Conservation (phyloP, 768 basidiomycete species). For the Auricularia sp. region DNA sequence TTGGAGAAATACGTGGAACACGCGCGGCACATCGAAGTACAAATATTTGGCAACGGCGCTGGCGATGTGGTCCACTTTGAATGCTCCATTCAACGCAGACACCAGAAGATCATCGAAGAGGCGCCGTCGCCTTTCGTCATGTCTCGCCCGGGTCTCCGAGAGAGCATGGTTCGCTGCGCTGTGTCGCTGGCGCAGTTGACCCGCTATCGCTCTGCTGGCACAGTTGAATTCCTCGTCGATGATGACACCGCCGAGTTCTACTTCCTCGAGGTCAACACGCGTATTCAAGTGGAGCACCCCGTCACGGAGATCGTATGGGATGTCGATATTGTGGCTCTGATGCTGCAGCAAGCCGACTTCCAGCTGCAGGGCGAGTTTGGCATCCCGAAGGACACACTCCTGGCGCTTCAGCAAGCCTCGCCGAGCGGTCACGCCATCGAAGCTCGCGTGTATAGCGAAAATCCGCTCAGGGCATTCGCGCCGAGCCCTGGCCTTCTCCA, state of each 20-base stretch:
- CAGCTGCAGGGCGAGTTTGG: conserved; percentile 17
- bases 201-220: conserved; percentile 53
- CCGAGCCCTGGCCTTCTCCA: conserved; percentile 59
- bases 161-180: conserved; percentile 42
- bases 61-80: conserved; percentile 57
- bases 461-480: conserved; percentile 44
- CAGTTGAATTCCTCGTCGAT: conserved; percentile 59
- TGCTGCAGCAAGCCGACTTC: conserved; percentile 48
- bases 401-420: neutral
- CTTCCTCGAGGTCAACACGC: conserved; percentile 67
- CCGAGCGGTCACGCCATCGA: conserved; percentile 37
- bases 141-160: conserved; percentile 32
- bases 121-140: conserved; percentile 51
- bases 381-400: neutral
- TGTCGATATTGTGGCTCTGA: conserved; percentile 54
- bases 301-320: conserved; percentile 37
- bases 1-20: conserved; percentile 48
- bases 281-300: conserved; percentile 61
- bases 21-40: conserved; percentile 58
- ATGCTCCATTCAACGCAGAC: conserved; percentile 57
- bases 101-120: conserved; percentile 70
- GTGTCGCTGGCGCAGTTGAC: conserved; percentile 38
- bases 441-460: conserved; percentile 53
- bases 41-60: conserved; percentile 60
- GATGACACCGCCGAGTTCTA: conserved; percentile 43